Percentiles rank a stretch among this genome's conserved stretches.
These are phyloP conservation scores for Plectosphaerella cucumerina DNA, from an alignment of 2,329 filamentous ascomycete genomes.

Conservation along the genomic window DNA sequence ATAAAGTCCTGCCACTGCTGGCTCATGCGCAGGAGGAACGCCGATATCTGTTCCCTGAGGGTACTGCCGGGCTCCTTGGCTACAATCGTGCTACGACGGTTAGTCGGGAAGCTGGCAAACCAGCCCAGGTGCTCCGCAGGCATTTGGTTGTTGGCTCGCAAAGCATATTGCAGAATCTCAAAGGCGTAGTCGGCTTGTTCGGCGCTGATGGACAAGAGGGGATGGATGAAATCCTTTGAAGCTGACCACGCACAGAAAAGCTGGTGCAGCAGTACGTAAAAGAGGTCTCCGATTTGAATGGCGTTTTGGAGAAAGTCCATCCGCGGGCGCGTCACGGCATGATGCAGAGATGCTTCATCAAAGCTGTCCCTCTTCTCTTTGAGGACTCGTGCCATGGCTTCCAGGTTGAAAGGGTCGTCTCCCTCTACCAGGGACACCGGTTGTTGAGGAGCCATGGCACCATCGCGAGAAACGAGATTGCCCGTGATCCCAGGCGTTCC, in stretches of 20 bases:
- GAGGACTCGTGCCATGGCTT: too few species aligned
- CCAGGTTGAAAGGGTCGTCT: too few species aligned
- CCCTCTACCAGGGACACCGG: too few species aligned
- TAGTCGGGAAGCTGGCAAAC: constrained; percentile 22
- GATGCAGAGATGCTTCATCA: not conserved
- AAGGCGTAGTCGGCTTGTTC: constrained; percentile 27
- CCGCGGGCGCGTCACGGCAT: constrained; percentile 27
- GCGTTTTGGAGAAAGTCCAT: constrained; percentile 54
- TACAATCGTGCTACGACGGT: not conserved
- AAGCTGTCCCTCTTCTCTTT: too few species aligned
- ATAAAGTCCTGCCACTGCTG: constrained; percentile 15
- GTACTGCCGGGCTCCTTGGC: not conserved
- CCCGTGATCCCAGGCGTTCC: too few species aligned
- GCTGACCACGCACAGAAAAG: constrained; percentile 55
- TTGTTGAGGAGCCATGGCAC: too few species aligned
- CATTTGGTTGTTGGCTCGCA: constrained; percentile 6
- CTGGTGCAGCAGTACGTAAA: constrained; percentile 65
- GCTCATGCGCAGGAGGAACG: constrained; percentile 19
- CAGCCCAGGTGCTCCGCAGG: constrained; percentile 17
- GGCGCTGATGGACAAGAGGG: constrained; percentile 4
- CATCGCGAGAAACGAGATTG: too few species aligned
- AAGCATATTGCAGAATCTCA: not conserved
- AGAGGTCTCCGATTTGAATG: constrained; percentile 40
- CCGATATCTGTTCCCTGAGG: not conserved
- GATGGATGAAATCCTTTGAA: constrained; percentile 28